Conservation (phyloP, 495 filamentous ascomycete genomes). For the Penicillium bovifimosum region DNA sequence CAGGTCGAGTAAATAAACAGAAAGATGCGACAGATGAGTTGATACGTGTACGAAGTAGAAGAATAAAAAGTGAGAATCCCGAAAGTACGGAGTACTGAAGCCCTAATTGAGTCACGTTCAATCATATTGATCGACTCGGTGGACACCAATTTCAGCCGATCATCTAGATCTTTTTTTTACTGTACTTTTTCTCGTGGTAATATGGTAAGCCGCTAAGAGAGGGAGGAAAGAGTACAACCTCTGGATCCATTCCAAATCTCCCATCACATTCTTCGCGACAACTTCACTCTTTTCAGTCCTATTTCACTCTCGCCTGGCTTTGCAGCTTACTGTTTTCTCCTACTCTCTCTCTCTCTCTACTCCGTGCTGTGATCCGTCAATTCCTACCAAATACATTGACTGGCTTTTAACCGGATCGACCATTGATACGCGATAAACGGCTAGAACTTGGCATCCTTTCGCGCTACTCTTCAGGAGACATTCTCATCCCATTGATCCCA, state of each 20-base stretch:
- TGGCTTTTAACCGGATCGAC: conserved; percentile 1
- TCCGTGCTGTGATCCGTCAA: conserved; percentile 21
- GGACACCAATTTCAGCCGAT: background rate
- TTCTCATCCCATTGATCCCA: conserved; percentile 5
- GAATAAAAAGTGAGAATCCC: background rate
- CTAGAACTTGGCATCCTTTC: conserved; percentile 3
- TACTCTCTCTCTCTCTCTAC: conserved; percentile 10
- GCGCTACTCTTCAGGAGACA: conserved; percentile 5
- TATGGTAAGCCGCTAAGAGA: conserved; percentile 9
- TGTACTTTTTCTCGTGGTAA: conserved; percentile 12
- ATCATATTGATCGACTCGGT: background rate
- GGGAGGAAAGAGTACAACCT: background rate
- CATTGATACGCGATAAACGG: conserved; percentile 7
- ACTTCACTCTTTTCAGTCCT: conserved; percentile 1
- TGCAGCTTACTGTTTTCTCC: conserved; percentile 6
- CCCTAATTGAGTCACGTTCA: background rate
- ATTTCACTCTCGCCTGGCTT: background rate
- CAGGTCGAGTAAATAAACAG: background rate
- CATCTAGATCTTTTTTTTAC: conserved; percentile 12
- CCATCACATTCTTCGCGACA: conserved; percentile 8
- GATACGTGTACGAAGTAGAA: background rate
- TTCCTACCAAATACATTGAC: background rate
- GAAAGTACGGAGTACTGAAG: background rate
- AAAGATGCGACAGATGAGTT: background rate
- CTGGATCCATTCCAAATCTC: conserved; percentile 11